phyloP scores from a whole-genome alignment of 352 stramenopile species.

The Phytopythium sindhum region DNA sequence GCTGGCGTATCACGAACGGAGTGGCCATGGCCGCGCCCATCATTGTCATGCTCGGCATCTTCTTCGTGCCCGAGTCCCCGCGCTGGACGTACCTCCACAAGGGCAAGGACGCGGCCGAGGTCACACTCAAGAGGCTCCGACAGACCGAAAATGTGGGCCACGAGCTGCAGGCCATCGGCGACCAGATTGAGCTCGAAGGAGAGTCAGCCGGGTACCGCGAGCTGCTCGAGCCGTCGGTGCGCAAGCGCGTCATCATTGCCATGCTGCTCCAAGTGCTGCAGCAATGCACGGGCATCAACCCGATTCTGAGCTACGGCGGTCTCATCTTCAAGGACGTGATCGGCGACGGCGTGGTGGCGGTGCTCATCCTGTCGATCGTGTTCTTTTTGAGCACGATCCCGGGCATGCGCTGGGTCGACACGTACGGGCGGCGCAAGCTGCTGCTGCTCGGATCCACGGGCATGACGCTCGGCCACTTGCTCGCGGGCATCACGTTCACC shows the following conservation, averaged over 20 bases:
- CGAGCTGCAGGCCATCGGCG: slow-evolving; percentile 30
- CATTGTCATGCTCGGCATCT: slow-evolving; percentile 36
- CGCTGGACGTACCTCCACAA: slow-evolving; percentile 27
- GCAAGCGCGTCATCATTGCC: slow-evolving; percentile 22
- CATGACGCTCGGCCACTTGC: slow-evolving; percentile 29
- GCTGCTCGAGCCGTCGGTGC: slow-evolving; percentile 19
- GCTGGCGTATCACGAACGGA: slow-evolving; percentile 31
- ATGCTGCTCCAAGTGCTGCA: slow-evolving; percentile 29
- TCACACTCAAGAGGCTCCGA: slow-evolving; percentile 18
- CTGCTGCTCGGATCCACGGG: slow-evolving; percentile 24
- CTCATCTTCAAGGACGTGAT: slow-evolving; percentile 29
- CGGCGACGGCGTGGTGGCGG: slow-evolving; percentile 19
- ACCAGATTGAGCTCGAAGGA: slow-evolving; percentile 23
- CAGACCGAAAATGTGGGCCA: slow-evolving; percentile 17
- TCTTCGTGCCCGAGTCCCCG: slow-evolving; percentile 34
- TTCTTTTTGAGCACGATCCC: slow-evolving; percentile 28
- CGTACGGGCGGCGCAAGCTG: slow-evolving; percentile 21
- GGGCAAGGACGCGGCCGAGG: slow-evolving; percentile 19
- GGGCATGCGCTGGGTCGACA: slow-evolving; percentile 31
- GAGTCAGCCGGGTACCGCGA: slow-evolving; percentile 15
- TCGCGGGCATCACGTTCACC: slow-evolving; percentile 22
- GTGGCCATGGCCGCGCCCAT: slow-evolving; percentile 22
- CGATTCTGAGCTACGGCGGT: slow-evolving; percentile 25
- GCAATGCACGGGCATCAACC: slow-evolving; percentile 29
- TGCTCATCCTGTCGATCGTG: slow-evolving; percentile 27